Evolutionary conservation across 768 basidiomycete species (phyloP).

Genomic region (Termitomyces heimii): DNA sequence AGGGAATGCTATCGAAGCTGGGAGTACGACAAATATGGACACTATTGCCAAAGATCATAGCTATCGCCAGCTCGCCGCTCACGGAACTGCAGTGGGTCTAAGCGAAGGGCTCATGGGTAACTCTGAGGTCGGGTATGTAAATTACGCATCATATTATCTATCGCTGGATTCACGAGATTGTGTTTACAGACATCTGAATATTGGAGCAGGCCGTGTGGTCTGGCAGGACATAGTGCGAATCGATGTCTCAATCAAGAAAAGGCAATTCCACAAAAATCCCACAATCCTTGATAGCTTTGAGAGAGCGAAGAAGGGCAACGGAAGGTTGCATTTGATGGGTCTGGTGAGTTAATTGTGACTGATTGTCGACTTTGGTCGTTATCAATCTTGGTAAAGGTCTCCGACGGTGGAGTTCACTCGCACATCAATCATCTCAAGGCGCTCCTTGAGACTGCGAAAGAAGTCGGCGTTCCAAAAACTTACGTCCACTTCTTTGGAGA

Average conservation of each 20-base stretch:
- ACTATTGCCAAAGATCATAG: conserved; percentile 72
- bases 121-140: conserved; percentile 87
- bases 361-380: not conserved
- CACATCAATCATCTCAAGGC: conserved; percentile 89
- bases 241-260: conserved; percentile 87
- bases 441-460: conserved; percentile 86
- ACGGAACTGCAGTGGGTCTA: conserved; percentile 89
- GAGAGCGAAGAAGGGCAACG: conserved; percentile 75
- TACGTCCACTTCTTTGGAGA: conserved; percentile 95
- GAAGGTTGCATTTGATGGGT: conserved; percentile 84
- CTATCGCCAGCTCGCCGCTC: conserved; percentile 69
- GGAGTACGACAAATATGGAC: conserved; percentile 86
- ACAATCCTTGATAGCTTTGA: conserved; percentile 69
- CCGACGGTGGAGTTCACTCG: conserved; percentile 96
- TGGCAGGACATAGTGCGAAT: conserved; percentile 99
- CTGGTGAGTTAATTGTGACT: conserved; percentile 43
- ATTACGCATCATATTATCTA: not conserved
- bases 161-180: not conserved
- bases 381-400: conserved; percentile 37
- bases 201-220: conserved; percentile 90
- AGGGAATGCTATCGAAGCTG: conserved; percentile 87
- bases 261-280: conserved; percentile 75
- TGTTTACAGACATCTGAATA: conserved; percentile 77
- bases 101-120: conserved; percentile 97
- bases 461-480: conserved; percentile 74